phyloP scores from a whole-genome alignment of 2,329 filamentous ascomycete genomes.

The Fusarium graminum region DNA sequence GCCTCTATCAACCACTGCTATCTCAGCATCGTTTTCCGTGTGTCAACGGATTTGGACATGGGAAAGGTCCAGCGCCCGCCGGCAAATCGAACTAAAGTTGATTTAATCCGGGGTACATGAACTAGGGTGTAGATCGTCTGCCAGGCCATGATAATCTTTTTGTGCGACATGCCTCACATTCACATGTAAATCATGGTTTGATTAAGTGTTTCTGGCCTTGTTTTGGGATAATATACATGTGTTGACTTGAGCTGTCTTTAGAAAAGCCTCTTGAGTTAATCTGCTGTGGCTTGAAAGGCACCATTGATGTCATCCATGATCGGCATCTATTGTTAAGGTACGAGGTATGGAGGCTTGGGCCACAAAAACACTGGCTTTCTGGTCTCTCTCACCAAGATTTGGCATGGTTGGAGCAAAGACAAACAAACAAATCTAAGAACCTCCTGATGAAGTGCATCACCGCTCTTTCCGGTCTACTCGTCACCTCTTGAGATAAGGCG shows the following conservation, averaged over 20 bases:
- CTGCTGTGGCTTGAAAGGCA: conserved; percentile 5
- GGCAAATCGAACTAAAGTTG: conserved; percentile 27
- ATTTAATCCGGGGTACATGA: conserved; percentile 49
- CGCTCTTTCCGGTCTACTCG: neutral
- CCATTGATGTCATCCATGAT: conserved; percentile 27
- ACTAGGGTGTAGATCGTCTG: conserved; percentile 38
- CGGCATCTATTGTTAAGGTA: conserved; percentile 11
- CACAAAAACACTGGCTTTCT: conserved; percentile 4
- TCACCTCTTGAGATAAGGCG: neutral
- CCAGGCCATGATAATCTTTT: conserved; percentile 12
- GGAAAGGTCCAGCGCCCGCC: conserved; percentile 45
- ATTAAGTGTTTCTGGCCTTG: neutral
- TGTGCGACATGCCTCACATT: conserved; percentile 15
- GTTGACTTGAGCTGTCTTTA: neutral
- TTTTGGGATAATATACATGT: neutral
- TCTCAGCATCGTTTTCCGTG: conserved; percentile 45
- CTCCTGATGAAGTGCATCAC: neutral
- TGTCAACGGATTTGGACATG: conserved; percentile 49
- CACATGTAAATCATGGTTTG: neutral
- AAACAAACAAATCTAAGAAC: neutral
- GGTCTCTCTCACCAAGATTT: neutral
- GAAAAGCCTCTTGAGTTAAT: neutral
- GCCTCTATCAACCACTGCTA: conserved; percentile 38
- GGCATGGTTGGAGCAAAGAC: neutral
- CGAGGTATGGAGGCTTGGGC: conserved; percentile 33